Conservation (phyloP, 83 land plant species). For the Picea mariana region DNA sequence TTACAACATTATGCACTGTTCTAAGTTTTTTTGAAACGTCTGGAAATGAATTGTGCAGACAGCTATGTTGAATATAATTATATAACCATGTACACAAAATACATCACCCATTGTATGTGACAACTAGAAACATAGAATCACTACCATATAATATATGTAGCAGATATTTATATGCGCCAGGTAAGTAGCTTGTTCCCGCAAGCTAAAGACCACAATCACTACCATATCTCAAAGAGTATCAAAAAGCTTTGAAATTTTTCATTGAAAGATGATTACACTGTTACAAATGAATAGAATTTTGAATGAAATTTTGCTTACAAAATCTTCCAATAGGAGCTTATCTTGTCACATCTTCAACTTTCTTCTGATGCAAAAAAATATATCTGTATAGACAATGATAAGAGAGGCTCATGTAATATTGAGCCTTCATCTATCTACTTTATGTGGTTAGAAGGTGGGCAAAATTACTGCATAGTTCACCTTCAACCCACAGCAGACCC, state of each 20-base stretch:
- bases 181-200: too few relatives aligned
- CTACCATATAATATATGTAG: too few relatives aligned
- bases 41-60: too few relatives aligned
- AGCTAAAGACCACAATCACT: too few relatives aligned
- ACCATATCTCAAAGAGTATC: too few relatives aligned
- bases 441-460: conserved; percentile 12
- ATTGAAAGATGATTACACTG: conserved; percentile 15
- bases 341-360: conserved; percentile 12
- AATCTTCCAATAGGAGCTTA: conserved; percentile 13
- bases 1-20: too few relatives aligned
- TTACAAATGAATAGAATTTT: conserved; percentile 22
- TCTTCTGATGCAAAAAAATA: conserved; percentile 16
- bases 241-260: background rate
- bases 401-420: conserved; percentile 25
- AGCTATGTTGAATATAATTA: too few relatives aligned
- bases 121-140: too few relatives aligned
- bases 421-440: conserved; percentile 56
- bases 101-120: too few relatives aligned
- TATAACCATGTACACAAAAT: too few relatives aligned
- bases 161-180: too few relatives aligned
- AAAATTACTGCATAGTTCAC: conserved; percentile 23
- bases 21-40: too few relatives aligned
- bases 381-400: conserved; percentile 17
- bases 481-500: background rate
- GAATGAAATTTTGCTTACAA: conserved; percentile 18